Evolutionary conservation across 495 filamentous ascomycete species (phyloP), one percentile per base, ranked within the genome.

Genomic region (Penicillium paxilli): DNA sequence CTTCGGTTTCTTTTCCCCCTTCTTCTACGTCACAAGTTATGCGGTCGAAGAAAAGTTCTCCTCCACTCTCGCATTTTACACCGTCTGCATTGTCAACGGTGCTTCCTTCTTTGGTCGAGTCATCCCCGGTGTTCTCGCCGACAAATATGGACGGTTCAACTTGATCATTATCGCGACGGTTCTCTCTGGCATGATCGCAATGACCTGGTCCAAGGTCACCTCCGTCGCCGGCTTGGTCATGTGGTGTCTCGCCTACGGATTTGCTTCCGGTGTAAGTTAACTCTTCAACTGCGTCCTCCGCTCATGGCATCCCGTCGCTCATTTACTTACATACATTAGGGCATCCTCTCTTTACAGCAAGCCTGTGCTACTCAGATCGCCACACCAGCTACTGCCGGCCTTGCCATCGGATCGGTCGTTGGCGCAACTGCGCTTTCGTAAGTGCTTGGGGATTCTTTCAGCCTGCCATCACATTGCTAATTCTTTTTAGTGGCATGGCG

Each of bases 141-240:
- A 94, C 64, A 78, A 76, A 49, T 64, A 88, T 25, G 90, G 89
- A 0, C 78, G 83, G 22, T 91, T 83, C 74, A 91, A 92, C 65
- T 73, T 78, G 28, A 85, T 85, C 65, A 76, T 89, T n/a, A 21
- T 83, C 3, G 82, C 84, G 44, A 73, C 77, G 0, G 70, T 73
- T 17, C 68, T 80, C 14, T 81, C 86, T 0, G 80, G 75, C 3
- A 71, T 91, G 0, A 66, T 74, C 38, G 69, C 69, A 0, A 26
- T 74, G 3, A 74, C 69, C 47, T 74, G 71, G 74, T 72, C 71
- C 4, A 69, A 57, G 19, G 72, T 64, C 1, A 63, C 64, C 1
- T 66, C 66, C 3, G 60, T 68, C 2, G 63, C 64, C 0, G 72
- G 72, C 0, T 32, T 74, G 24, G 71, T 71, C 1, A 47, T 77